These are phyloP conservation scores for Amaranthus palmeri DNA, from an alignment of 148 eudicot genomes.

Conservation along the genomic window DNA sequence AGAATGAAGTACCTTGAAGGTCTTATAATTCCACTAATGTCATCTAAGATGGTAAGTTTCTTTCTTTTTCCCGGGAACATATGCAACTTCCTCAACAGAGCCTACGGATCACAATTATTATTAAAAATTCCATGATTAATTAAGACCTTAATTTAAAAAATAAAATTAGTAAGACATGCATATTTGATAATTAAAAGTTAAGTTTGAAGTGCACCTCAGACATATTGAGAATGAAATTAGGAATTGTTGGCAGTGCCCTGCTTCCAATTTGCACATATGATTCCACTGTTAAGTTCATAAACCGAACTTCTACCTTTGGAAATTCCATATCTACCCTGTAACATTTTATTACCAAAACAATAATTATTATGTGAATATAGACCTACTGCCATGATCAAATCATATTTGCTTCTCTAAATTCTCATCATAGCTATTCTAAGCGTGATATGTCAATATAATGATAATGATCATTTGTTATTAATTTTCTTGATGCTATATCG, in stretches of 20 bases:
- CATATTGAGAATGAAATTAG: slow-evolving; percentile 85
- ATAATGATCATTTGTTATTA: no score
- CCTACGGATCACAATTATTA: slow-evolving; percentile 38
- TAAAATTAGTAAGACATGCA: background rate
- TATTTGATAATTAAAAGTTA: background rate
- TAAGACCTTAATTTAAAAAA: background rate
- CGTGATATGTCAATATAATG: no score
- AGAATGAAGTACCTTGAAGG: slow-evolving; percentile 66
- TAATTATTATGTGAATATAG: no score
- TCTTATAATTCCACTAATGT: slow-evolving; percentile 75
- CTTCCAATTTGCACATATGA: slow-evolving; percentile 77
- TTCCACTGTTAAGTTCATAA: slow-evolving; percentile 74
- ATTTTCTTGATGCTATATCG: no score
- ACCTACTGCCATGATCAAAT: no score
- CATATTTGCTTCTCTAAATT: no score
- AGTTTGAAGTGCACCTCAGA: slow-evolving; percentile 52
- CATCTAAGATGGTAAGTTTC: slow-evolving; percentile 75
- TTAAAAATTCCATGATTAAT: background rate
- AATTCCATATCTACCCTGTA: slow-evolving; percentile 82
- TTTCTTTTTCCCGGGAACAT: slow-evolving; percentile 53
- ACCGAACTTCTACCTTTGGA: slow-evolving; percentile 87
- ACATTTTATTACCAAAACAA: background rate
- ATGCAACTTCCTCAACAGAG: slow-evolving; percentile 65
- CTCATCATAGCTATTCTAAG: no score
- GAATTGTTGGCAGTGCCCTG: slow-evolving; percentile 91